A percentile compares a stretch with the other conserved stretches of the same genome.
Evolutionary conservation across 345 rosid genomes (phyloP).

Genomic region (Odontarrhena argentea): DNA sequence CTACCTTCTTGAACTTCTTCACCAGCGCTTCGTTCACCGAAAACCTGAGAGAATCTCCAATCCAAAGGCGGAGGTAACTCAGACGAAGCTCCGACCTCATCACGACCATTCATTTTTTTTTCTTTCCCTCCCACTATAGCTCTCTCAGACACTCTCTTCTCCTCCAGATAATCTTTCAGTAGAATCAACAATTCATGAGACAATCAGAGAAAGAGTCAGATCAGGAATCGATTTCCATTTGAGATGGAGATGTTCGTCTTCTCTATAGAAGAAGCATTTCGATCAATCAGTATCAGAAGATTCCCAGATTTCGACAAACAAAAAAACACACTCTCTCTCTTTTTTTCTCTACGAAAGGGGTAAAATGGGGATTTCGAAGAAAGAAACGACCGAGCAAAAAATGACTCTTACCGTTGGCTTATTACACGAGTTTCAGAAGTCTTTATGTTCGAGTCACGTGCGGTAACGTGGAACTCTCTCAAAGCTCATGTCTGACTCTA

Average conservation of each 20-base stretch:
- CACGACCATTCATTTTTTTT: slow-evolving; percentile 30
- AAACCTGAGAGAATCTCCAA: slow-evolving; percentile 99
- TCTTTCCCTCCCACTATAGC: slow-evolving; percentile 4
- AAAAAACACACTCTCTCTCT: slow-evolving; percentile 24
- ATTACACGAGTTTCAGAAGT: slow-evolving; percentile 22
- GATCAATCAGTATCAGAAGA: slow-evolving; percentile 41
- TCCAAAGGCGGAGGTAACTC: slow-evolving; percentile 61
- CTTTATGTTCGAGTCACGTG: slow-evolving; percentile 17
- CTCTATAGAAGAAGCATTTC: slow-evolving; percentile 24
- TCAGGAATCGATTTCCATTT: slow-evolving; percentile 10
- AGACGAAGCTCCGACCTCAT: slow-evolving; percentile 23
- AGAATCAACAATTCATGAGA: slow-evolving; percentile 13
- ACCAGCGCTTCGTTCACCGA: slow-evolving; percentile 91
- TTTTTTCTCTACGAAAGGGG: slow-evolving; percentile 22
- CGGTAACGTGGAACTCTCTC: slow-evolving; percentile 23
- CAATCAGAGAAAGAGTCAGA: slow-evolving; percentile 8
- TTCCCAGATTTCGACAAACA: slow-evolving; percentile 38
- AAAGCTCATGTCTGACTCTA: not conserved
- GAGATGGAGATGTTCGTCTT: slow-evolving; percentile 17
- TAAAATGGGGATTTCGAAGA: not conserved
- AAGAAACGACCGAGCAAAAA: slow-evolving; percentile 28
- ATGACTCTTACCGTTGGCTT: slow-evolving; percentile 30
- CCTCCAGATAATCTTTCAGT: slow-evolving; percentile 22
- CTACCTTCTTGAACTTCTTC: slow-evolving; percentile 96
- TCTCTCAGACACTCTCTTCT: slow-evolving; percentile 17